A percentile compares a stretch with the other conserved stretches of the same genome.
Evolutionary conservation across 1,284 basidiomycete genomes (phyloP).

Genomic region (Sphaerobolus stellatus): DNA sequence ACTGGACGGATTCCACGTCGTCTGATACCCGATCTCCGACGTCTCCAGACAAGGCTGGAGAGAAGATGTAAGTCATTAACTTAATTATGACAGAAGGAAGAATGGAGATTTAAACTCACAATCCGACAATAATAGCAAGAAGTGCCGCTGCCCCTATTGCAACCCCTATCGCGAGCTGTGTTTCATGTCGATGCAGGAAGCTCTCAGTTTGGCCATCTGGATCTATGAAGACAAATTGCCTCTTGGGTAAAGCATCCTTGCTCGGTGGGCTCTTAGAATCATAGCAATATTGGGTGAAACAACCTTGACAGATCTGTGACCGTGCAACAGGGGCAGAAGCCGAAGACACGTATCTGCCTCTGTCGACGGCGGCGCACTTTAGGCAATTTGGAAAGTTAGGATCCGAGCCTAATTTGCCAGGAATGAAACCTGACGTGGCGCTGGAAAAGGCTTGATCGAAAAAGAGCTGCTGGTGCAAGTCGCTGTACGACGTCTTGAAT

Average conservation of each 20-base stretch:
- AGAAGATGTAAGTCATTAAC: no score
- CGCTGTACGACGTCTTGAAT: slow-evolving; percentile 51
- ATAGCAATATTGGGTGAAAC: slow-evolving; percentile 57
- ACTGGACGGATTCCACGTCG: no score
- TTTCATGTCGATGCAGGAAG: slow-evolving; percentile 51
- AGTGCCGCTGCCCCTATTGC: no score
- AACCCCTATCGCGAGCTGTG: no score
- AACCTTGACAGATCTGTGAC: slow-evolving; percentile 45
- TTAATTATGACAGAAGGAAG: no score
- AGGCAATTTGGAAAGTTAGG: slow-evolving; percentile 53
- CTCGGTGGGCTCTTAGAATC: slow-evolving; percentile 49
- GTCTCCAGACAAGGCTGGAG: no score
- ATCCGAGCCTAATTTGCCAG: slow-evolving; percentile 48
- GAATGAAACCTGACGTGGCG: slow-evolving; percentile 58
- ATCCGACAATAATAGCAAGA: no score
- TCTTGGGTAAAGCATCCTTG: slow-evolving; percentile 39
- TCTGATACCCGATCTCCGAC: no score
- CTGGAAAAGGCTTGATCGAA: slow-evolving; percentile 54
- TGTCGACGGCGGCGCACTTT: slow-evolving; percentile 55
- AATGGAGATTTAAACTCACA: no score
- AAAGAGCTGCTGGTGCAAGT: slow-evolving; percentile 47
- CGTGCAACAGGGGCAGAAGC: slow-evolving; percentile 31
- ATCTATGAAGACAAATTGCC: slow-evolving; percentile 47
- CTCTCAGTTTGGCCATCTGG: slow-evolving; percentile 41
- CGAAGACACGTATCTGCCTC: slow-evolving; percentile 34